Conservation (phyloP, 306 rosid genomes). For the Ormosia semicastrata region DNA sequence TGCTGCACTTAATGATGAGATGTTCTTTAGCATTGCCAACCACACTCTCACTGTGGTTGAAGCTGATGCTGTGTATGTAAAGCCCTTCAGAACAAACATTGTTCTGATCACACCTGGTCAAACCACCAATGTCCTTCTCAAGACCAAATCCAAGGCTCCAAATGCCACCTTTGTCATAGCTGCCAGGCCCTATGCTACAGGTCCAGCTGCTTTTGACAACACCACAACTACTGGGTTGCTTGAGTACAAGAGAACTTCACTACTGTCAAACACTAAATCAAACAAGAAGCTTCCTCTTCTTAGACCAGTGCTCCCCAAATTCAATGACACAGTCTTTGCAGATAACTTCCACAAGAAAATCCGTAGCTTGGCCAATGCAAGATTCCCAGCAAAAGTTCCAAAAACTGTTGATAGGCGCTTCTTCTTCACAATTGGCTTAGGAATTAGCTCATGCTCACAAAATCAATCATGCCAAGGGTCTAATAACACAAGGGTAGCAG, state of each 20-base stretch:
- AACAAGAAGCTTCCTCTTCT: constrained; percentile 44
- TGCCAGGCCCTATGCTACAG: constrained; percentile 60
- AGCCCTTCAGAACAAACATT: constrained; percentile 53
- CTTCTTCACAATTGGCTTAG: constrained; percentile 71
- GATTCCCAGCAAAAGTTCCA: constrained; percentile 66
- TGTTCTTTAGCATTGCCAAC: constrained; percentile 76
- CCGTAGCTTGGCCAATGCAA: constrained; percentile 49
- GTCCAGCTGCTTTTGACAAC: constrained; percentile 68
- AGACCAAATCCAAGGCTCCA: constrained; percentile 49
- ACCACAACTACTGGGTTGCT: constrained; percentile 63
- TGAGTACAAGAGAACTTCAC: constrained; percentile 41
- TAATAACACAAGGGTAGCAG: constrained; percentile 56
- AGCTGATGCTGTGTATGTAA: constrained; percentile 66
- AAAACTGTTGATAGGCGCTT: constrained; percentile 44
- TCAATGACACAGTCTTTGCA: constrained; percentile 64
- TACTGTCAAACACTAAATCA: constrained; percentile 17
- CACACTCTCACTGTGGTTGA: constrained; percentile 69
- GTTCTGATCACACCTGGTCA: constrained; percentile 76
- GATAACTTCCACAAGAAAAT: constrained; percentile 42
- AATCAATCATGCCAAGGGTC: constrained; percentile 59
- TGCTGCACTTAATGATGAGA: constrained; percentile 67
- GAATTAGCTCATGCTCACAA: constrained; percentile 48
- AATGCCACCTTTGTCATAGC: constrained; percentile 57
- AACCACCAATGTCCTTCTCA: constrained; percentile 60
- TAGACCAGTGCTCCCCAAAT: constrained; percentile 46